Percentiles rank a stretch among this genome's conserved stretches.
Evolutionary conservation across 2,329 filamentous ascomycete genomes (phyloP).

Genomic region (Aspergillus sp.): DNA sequence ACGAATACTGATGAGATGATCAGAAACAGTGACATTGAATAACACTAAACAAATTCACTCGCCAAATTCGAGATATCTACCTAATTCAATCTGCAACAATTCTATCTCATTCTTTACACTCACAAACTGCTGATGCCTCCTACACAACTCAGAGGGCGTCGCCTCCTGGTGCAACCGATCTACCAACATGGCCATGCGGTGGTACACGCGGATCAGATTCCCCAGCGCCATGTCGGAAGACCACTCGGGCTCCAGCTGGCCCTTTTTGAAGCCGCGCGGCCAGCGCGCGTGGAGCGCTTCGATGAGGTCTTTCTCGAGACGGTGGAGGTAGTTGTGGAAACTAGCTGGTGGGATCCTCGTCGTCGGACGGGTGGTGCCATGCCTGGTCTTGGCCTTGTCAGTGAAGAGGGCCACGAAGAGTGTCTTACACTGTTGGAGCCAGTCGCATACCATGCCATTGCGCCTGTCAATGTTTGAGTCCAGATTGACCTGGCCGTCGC

Average conservation of each 20-base stretch:
- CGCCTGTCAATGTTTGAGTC: background rate
- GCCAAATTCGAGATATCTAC: too few relatives aligned
- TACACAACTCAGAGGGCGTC: background rate
- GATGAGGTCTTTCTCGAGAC: background rate
- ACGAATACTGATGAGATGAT: too few relatives aligned
- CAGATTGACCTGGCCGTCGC: background rate
- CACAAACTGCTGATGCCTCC: background rate
- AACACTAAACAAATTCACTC: too few relatives aligned
- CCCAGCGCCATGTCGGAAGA: background rate
- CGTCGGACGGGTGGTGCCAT: too few relatives aligned
- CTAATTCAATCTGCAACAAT: background rate
- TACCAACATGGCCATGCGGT: background rate
- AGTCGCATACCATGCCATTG: too few relatives aligned
- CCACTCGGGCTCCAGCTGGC: background rate
- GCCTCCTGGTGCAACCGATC: background rate
- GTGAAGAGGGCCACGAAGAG: too few relatives aligned
- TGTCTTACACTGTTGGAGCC: too few relatives aligned
- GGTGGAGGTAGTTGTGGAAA: background rate
- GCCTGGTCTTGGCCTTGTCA: too few relatives aligned
- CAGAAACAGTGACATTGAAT: too few relatives aligned
- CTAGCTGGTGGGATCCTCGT: background rate
- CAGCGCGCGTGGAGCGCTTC: background rate
- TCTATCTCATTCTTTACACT: background rate
- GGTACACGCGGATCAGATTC: background rate
- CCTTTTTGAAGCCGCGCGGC: background rate